Base-by-base conservation (phyloP, 129 eudicot genomes). In the Pittosporum tobira region DNA sequence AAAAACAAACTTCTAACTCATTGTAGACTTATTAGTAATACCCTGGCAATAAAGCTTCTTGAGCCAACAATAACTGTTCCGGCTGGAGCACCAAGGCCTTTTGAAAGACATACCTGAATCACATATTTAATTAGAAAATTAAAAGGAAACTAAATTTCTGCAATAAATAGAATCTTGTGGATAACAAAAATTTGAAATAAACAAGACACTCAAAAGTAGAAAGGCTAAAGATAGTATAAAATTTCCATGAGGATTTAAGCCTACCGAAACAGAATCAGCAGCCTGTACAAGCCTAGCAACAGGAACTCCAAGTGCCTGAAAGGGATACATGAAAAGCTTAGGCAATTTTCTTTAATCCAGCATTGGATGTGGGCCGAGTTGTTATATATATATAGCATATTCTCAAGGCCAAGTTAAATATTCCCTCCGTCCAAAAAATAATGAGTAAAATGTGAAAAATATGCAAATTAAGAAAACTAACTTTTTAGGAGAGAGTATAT, bases 41-140 rank as follows among this genome's bases (percentile, higher is more conserved):
- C 99, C 94, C 67, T 87, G 45, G 72, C 77, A 48, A 91, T 87
- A 69, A 91, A 91, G 67, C 61, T 64, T 29, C 75, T 77, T 48
- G 96, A 76, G 58, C 99, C 99, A 70, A 79, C 90, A 76, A 91
- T 83, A 24, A 87, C 81, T 52, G 81, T 73, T 61, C 99, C 99
- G 25, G 78, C 99, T 19, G 99, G 99, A 37, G 99, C 99, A 50
- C 99, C 99, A 60, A 91, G 78, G 51, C 99, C 99, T 79, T 91
- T 91, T 3, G 99, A 91, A 27, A 91, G 72, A 64, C 99, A 91
- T 25, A 88, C 87, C 99, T 91, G 65, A 51, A 63, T 54, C 42
- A 14, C 38, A 67, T 4, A 37, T 21, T 12, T 27, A 5, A 4
- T 52, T 15, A n/a, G 30, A 57, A 22, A 18, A 21, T 21, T 12